Base-by-base conservation (phyloP, 1,139 yeast genomes). In the Debaryomyces robertsiae region DNA sequence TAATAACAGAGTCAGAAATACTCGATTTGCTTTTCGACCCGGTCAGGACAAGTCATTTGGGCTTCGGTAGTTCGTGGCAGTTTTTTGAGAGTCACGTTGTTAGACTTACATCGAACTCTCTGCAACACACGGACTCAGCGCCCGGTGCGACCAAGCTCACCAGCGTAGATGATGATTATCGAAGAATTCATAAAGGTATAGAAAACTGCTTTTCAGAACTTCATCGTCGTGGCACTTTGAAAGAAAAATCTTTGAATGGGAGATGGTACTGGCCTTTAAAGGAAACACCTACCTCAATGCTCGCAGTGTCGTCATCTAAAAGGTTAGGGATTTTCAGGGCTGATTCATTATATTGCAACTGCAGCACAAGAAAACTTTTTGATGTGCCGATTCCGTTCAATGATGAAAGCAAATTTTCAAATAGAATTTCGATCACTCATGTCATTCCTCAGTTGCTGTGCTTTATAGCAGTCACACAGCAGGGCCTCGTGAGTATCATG, bases 401-500 rank as follows among this genome's bases (percentile, higher is more conserved):
- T 38, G 75, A 71, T 6, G 75, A 70, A 17, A 58, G 67, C n/a
- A 60, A 55, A 38, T 64, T 57, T 46, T 60, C 77, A 28, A 77
- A 82, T 50, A 58, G 90, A 34, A 60, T 83, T 9, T 79, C 82
- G 23, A 69, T 84, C 2, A 63, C 76, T 1, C 57, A 63, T 17
- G 49, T 79, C 4, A 70, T 84, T 1, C 83, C 84, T 0, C 78
- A 77, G 44, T 55, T 84, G 4, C 74, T 75, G 45, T 75, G 82
- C 28, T 63, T 76, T 15, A 60, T 82, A 4, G 78, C 73, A 0
- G 82, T 74, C 0, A 65, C 83, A 0, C 89, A 82, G 46, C 73
- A 74, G 38, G 89, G 90, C 0, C 56, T 74, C n/a, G 72, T 81
- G 4, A 60, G 82, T 1, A 59, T 84, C 0, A 72, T 82, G 60